Conservation (phyloP, 2,329 filamentous ascomycete species). For the Lachnellula hyalina region DNA sequence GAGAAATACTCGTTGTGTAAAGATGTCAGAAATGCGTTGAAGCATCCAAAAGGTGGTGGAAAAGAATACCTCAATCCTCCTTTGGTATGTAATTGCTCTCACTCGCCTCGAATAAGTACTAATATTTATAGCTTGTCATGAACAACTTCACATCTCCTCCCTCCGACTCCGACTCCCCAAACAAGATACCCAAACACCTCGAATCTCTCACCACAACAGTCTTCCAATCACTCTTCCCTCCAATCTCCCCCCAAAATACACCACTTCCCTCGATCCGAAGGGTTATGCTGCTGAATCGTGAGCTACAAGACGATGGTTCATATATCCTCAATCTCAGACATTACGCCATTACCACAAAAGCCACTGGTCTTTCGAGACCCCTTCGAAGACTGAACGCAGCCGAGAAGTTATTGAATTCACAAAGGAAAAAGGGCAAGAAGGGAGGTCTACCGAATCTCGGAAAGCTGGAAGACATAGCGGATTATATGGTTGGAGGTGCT, state of each 20-base stretch:
- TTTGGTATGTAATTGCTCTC: constrained; percentile 49
- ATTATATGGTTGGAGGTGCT: constrained; percentile 85
- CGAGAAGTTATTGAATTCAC: constrained; percentile 60
- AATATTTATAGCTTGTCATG: constrained; percentile 71
- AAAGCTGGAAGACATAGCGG: constrained; percentile 85
- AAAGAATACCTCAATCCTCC: constrained; percentile 85
- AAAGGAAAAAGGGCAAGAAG: constrained; percentile 56
- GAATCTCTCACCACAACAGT: constrained; percentile 89
- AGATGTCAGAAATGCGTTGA: constrained; percentile 79
- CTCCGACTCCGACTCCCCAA: constrained; percentile 48
- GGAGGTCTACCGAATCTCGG: constrained; percentile 80
- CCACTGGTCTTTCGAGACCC: constrained; percentile 77
- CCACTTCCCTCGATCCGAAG: constrained; percentile 88
- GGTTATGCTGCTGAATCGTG: constrained; percentile 84
- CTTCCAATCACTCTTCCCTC: constrained; percentile 61
- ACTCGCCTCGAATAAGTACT: constrained; percentile 14
- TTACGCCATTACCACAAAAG: constrained; percentile 89
- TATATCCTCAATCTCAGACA: constrained; percentile 87
- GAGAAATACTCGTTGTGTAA: constrained; percentile 93
- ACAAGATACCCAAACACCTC: constrained; percentile 84
- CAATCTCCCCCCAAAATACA: constrained; percentile 71
- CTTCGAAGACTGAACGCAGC: constrained; percentile 80
- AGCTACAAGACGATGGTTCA: constrained; percentile 56
- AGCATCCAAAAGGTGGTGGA: constrained; percentile 73
- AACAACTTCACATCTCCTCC: constrained; percentile 82